Conservation (phyloP, 2,329 filamentous ascomycete genomes). For the Fusarium bulbicola region DNA sequence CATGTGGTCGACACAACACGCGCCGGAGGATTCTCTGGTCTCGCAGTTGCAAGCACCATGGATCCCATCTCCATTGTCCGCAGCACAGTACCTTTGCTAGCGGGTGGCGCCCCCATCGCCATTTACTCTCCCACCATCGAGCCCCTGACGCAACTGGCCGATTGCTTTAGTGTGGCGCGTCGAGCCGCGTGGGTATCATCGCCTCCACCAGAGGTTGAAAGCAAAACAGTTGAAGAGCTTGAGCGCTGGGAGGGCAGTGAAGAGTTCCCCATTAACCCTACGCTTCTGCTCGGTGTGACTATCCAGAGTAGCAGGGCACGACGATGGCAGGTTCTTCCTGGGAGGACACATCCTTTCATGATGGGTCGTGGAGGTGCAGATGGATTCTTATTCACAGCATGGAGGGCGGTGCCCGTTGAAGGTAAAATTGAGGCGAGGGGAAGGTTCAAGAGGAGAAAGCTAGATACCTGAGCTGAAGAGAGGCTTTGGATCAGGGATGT, state of each 20-base stretch:
- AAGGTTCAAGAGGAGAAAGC: slow-evolving; percentile 76
- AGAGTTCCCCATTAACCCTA: slow-evolving; percentile 89
- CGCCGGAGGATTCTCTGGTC: slow-evolving; percentile 80
- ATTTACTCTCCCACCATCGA: slow-evolving; percentile 87
- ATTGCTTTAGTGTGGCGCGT: slow-evolving; percentile 84
- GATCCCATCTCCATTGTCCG: slow-evolving; percentile 80
- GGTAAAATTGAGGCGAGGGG: slow-evolving; percentile 86
- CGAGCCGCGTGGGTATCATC: slow-evolving; percentile 76
- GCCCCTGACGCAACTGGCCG: slow-evolving; percentile 78
- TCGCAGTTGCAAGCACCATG: slow-evolving; percentile 85
- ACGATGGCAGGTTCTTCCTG: slow-evolving; percentile 90
- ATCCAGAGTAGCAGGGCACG: slow-evolving; percentile 83
- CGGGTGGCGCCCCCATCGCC: slow-evolving; percentile 84
- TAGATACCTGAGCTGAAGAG: slow-evolving; percentile 44
- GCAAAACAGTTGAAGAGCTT: slow-evolving; percentile 58
- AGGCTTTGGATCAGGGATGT: background rate
- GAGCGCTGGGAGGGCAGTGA: slow-evolving; percentile 68
- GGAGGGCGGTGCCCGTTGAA: slow-evolving; percentile 80
- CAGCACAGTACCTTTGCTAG: slow-evolving; percentile 79
- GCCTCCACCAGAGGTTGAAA: slow-evolving; percentile 57
- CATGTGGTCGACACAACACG: slow-evolving; percentile 79
- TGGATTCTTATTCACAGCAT: slow-evolving; percentile 88
- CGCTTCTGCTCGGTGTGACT: slow-evolving; percentile 78
- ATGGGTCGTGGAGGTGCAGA: slow-evolving; percentile 86
- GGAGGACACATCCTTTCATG: slow-evolving; percentile 94